Evolutionary conservation across 2,329 filamentous ascomycete species (phyloP), one percentile per base, ranked within the genome.

Genomic region (Ascocoryne sarcoides): DNA sequence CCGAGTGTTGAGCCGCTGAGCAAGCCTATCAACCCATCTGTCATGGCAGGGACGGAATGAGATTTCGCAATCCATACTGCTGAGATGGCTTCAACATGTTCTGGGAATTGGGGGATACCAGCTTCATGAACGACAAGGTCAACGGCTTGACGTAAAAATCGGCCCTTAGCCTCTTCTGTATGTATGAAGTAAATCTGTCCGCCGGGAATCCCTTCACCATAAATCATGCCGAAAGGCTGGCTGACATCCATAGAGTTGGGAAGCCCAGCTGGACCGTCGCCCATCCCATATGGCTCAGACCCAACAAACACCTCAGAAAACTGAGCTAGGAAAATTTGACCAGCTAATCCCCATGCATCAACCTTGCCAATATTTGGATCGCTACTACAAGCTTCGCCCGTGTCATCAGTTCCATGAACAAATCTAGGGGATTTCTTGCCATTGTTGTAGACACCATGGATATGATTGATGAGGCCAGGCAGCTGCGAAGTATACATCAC

Each of bases 161-260:
- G 79, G 12, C 88, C 86, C 37, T 82, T 75, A 62, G 80, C 77
- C 62, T 94, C 87, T 34, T 79, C 77, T 2, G 73, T 70, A 8
- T 78, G 76, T 23, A 87, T 82, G 55, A 83, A 93, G 59, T 89
- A 92, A 32, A 78, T 73, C 41, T 82, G 79, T 3, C 90, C 89
- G 36, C 85, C 84, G 0, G 88, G 88, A 41, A 82, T 86, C 2
- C 87, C 89, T 65, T 95, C 87, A 3, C 88, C 90, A 39, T 85
- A 81, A 5, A 94, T 66, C 64, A 90, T 76, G 7, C 90, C 90
- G 57, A 84, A 89, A 7, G 76, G 75, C 53, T 90, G 84, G 56
- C 88, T 95, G 26, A 95, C 76, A 58, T 95, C 89, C 82, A 95
- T 89, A 26, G 84, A 75, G 55, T 95, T 95, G 1, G 85, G 84